Evolutionary conservation across 225 moss, liverwort and hornwort species (phyloP).

Genomic region (Pleurozium schreberi): DNA sequence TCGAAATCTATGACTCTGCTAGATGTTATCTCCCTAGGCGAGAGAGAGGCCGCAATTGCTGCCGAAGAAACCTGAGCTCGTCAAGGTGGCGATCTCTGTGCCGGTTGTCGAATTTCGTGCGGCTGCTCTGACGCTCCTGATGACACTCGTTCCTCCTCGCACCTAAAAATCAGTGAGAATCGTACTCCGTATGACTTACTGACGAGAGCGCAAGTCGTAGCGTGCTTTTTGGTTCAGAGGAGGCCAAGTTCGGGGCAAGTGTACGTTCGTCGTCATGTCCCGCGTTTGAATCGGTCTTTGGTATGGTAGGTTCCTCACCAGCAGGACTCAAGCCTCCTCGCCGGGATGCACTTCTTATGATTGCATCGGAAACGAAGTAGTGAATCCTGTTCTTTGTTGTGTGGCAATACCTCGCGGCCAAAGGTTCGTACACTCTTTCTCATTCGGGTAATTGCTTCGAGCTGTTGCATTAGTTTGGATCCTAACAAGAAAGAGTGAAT

Average conservation of each 20-base stretch:
- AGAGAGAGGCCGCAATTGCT: background rate
- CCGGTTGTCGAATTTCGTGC: background rate
- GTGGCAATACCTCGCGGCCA: background rate
- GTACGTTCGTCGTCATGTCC: background rate
- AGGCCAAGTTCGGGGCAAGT: background rate
- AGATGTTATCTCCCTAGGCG: background rate
- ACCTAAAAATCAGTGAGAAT: background rate
- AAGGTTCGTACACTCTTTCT: background rate
- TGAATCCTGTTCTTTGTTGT: background rate
- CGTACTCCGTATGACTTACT: background rate
- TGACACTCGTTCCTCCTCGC: background rate
- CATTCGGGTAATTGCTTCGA: background rate
- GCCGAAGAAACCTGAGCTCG: background rate
- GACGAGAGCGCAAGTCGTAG: background rate
- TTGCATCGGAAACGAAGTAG: background rate
- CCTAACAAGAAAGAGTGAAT: background rate
- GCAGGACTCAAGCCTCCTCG: background rate
- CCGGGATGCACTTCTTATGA: background rate
- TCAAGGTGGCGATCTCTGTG: background rate
- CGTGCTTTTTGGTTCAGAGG: background rate
- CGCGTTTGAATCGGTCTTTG: background rate
- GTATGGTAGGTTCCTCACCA: no score
- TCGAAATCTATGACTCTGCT: fast-evolving
- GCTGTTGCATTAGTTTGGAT: background rate
- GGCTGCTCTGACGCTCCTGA: background rate